Base-by-base conservation (phyloP, 2,329 filamentous ascomycete species). In the Didymella segeticola region DNA sequence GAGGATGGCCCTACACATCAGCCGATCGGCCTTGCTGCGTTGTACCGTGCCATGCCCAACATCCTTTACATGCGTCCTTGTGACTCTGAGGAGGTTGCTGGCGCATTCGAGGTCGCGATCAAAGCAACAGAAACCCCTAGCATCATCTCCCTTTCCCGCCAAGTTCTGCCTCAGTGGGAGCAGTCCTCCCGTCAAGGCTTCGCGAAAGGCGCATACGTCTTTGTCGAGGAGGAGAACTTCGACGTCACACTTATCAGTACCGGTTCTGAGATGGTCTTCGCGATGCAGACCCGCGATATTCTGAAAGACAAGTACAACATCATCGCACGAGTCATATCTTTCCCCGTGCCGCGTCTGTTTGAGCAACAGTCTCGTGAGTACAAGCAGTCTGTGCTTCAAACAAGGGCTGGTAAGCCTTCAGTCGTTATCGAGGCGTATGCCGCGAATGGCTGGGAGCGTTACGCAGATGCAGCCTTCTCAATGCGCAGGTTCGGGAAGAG, bases 41-140 rank as follows among this genome's bases (percentile, higher is more conserved):
- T 87, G 2, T 87, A 83, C 66, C 80, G 85, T 3, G 80, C 83
- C 19, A 87, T 87, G 83, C 84, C 84, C 0, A 86, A 86, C 56
- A 56, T 87, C 0, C 71, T 82, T 0, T 86, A 86, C 66, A 83
- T 87, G 51, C 81, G 84, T 1, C 84, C 84, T 0, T 77, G 78
- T 43, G 84, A 87, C 56, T 78, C 76, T 37, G 83, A 87, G 61
- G 84, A 87, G 67, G 78, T 76, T 0, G 78, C 78, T 0, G 83
- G 83, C 11, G 84, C 83, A 3, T 85, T 78, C 67, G 77, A 77
- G 25, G 63, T 73, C 2, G 82, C 82, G 5, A 65, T 84, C 38
- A 71, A 75, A 53, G 66, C 69, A 1, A 71, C 66, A 31, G 61
- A 76, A 39, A 75, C 73, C 0, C 75, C 81, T 3, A 75, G 74